These are phyloP conservation scores for Houttuynia cordata DNA, from an alignment of 164 flowering plant genomes.

Conservation along the genomic window DNA sequence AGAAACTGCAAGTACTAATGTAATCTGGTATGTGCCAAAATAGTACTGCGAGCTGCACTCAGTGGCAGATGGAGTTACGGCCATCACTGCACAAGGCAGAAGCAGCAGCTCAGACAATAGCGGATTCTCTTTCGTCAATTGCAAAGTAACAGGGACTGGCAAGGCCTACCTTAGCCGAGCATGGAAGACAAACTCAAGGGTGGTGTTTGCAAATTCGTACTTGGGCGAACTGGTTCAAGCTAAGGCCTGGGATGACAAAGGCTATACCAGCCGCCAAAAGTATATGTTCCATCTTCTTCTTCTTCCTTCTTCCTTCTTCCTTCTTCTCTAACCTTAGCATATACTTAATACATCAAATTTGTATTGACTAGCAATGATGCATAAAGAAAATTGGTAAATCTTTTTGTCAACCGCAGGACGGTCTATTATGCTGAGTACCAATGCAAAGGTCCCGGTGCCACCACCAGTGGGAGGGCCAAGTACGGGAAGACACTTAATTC, in stretches of 20 bases:
- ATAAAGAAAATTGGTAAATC: no score
- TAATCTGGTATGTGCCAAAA: no score
- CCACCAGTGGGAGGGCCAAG: not conserved
- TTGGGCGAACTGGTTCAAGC: conserved; percentile 3
- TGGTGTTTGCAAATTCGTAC: conserved; percentile 6
- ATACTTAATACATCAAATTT: conserved; percentile 13
- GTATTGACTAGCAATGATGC: conserved; percentile 10
- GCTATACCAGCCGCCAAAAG: not conserved
- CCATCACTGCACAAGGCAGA: conserved; percentile 10
- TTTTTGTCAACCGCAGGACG: conserved; percentile 2
- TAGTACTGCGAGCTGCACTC: conserved; percentile 3
- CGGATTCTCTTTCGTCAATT: conserved; percentile 10
- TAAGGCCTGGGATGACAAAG: conserved; percentile 7
- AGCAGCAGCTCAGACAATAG: not conserved
- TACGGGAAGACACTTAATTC: conserved; percentile 6
- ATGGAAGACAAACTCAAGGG: conserved; percentile 9
- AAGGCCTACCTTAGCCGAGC: conserved; percentile 6
- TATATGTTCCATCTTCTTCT: not conserved
- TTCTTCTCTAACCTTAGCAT: conserved; percentile 19
- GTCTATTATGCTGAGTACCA: not conserved
- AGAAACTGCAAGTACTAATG: no score
- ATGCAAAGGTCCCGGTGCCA: not conserved
- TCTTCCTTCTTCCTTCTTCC: not conserved
- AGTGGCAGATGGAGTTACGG: conserved; percentile 3
- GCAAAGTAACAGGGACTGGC: conserved; percentile 7